A percentile compares a stretch with the other conserved stretches of the same genome.
phyloP scores from a whole-genome alignment of 352 stramenopile genomes.

The Phytophthora parvispora region DNA sequence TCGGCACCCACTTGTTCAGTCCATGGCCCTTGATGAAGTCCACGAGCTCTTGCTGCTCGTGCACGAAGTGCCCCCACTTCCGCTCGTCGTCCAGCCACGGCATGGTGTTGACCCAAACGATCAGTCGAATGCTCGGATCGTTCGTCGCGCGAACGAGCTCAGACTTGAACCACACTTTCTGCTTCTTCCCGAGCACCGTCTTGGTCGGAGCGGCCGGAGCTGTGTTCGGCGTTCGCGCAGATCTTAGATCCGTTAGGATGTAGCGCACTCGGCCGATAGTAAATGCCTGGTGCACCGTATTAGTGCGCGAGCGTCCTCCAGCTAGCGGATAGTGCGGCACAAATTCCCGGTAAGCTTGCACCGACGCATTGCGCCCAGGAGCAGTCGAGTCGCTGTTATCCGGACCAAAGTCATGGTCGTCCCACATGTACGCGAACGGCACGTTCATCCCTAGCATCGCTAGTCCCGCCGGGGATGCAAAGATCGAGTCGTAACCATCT shows the following conservation, averaged over 20 bases:
- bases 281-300: constrained; percentile 83
- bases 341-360: constrained; percentile 85
- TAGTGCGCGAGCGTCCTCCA: constrained; percentile 43
- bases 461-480: constrained; percentile 70
- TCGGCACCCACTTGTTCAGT: constrained; percentile 73
- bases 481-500: constrained; percentile 75
- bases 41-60: constrained; percentile 85
- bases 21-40: constrained; percentile 75
- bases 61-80: constrained; percentile 89
- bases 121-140: constrained; percentile 67
- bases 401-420: constrained; percentile 92
- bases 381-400: constrained; percentile 91
- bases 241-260: constrained; percentile 86
- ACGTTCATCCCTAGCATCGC: constrained; percentile 88
- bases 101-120: constrained; percentile 91
- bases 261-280: constrained; percentile 89
- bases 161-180: constrained; percentile 91
- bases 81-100: constrained; percentile 88
- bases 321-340: constrained; percentile 81
- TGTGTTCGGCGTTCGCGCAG: constrained; percentile 75
- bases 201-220: constrained; percentile 77
- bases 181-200: constrained; percentile 82
- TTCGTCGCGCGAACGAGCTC: constrained; percentile 74
- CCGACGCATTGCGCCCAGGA: constrained; percentile 70
- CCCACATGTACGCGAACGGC: constrained; percentile 92